Evolutionary conservation across 805 yeast species (phyloP).

Genomic region (Candida pseudoglaebosa): DNA sequence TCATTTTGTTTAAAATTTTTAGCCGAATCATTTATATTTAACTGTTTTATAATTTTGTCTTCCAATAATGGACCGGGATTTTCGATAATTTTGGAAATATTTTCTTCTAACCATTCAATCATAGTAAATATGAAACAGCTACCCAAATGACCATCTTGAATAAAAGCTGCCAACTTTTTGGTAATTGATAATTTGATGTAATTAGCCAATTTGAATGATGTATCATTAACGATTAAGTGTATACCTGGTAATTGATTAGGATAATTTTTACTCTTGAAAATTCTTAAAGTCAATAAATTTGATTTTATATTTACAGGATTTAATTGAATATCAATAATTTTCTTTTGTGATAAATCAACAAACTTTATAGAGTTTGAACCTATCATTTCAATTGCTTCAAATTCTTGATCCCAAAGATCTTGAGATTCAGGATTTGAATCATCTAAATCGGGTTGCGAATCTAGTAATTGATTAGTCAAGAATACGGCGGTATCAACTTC

Average conservation of each 20-base stretch:
- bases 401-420: slow-evolving; percentile 70
- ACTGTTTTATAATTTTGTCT: slow-evolving; percentile 2
- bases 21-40: neutral
- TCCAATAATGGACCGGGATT: slow-evolving; percentile 67
- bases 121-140: slow-evolving; percentile 64
- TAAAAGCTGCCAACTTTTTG: slow-evolving; percentile 41
- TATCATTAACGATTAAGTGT: slow-evolving; percentile 39
- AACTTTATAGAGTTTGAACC: slow-evolving; percentile 25
- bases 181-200: slow-evolving; percentile 63
- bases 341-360: slow-evolving; percentile 22
- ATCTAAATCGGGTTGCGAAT: slow-evolving; percentile 7
- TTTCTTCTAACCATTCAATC: slow-evolving; percentile 75
- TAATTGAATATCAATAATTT: slow-evolving; percentile 13
- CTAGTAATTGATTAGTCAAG: slow-evolving; percentile 15
- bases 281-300: slow-evolving; percentile 18
- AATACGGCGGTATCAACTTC: slow-evolving; percentile 39
- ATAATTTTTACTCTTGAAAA: slow-evolving; percentile 40
- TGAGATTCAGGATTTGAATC: slow-evolving; percentile 23
- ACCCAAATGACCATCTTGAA: slow-evolving; percentile 53
- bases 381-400: slow-evolving; percentile 61
- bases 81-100: slow-evolving; percentile 52
- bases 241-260: slow-evolving; percentile 73
- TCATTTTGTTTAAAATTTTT: neutral
- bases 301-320: slow-evolving; percentile 15
- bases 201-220: slow-evolving; percentile 55